Conservation (phyloP, 495 filamentous ascomycete species). For the Xylaria grammica region DNA sequence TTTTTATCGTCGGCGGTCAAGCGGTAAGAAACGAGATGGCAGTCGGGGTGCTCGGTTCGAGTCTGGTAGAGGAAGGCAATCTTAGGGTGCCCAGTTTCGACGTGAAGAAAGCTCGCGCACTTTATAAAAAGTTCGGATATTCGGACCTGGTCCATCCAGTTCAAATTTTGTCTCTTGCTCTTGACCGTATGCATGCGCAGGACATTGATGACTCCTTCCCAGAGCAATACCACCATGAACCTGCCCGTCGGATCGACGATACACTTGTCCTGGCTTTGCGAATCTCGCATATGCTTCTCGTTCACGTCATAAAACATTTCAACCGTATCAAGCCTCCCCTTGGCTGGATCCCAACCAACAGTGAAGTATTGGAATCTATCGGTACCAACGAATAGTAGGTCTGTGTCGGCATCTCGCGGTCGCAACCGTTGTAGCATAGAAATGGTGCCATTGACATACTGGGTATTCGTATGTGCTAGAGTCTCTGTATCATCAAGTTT, state of each 20-base stretch:
- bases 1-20: conserved; percentile 57
- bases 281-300: conserved; percentile 80
- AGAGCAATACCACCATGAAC: conserved; percentile 85
- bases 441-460: conserved; percentile 79
- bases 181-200: conserved; percentile 62
- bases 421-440: conserved; percentile 83
- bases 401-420: conserved; percentile 72
- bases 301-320: conserved; percentile 72
- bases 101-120: conserved; percentile 79
- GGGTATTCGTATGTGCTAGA: conserved; percentile 64
- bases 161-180: conserved; percentile 60
- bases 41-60: conserved; percentile 62
- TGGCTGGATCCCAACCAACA: conserved; percentile 74
- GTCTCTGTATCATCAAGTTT: conserved; percentile 41
- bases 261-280: conserved; percentile 75
- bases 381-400: conserved; percentile 92
- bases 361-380: conserved; percentile 90
- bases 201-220: conserved; percentile 85
- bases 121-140: conserved; percentile 88
- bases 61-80: conserved; percentile 86
- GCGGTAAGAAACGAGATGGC: conserved; percentile 65
- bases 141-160: conserved; percentile 71
- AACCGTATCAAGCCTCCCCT: conserved; percentile 67
- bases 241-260: conserved; percentile 80
- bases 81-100: conserved; percentile 71